Conservation (phyloP, 2,329 filamentous ascomycete genomes). For the Parasarocladium wereldwijsianum region DNA sequence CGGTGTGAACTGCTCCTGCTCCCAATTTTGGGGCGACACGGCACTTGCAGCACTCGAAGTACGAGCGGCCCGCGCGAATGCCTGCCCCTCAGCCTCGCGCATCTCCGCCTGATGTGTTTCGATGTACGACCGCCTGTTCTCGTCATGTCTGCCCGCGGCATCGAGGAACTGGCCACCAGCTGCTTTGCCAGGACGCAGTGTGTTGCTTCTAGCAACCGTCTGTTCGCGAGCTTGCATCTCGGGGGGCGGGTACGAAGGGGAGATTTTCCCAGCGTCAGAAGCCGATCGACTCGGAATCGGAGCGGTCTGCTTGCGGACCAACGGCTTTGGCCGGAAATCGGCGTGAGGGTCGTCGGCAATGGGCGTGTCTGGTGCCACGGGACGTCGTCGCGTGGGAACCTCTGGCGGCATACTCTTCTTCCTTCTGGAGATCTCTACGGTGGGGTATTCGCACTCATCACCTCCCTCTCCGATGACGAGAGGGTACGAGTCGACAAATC, state of each 20-base stretch:
- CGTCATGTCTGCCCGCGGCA: conserved; percentile 26
- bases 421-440: conserved; percentile 52
- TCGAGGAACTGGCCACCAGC: conserved; percentile 27
- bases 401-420: conserved; percentile 20
- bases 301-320: conserved; percentile 43
- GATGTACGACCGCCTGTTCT: conserved; percentile 42
- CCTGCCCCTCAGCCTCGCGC: conserved; percentile 43
- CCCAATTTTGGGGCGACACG: conserved; percentile 17
- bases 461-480: conserved; percentile 84
- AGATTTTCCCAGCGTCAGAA: conserved; percentile 4
- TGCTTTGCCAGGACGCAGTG: conserved; percentile 17
- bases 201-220: conserved; percentile 3
- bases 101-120: conserved; percentile 44
- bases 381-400: conserved; percentile 1
- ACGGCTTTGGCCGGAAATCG: conserved; percentile 36
- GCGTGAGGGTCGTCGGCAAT: conserved; percentile 16
- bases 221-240: not conserved
- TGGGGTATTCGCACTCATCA: conserved; percentile 64
- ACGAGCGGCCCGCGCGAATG: conserved; percentile 35
- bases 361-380: conserved; percentile 2
- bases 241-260: conserved; percentile 1
- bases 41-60: conserved; percentile 18
- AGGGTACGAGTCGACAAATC: conserved; percentile 57
- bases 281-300: conserved; percentile 3
- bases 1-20: conserved; percentile 10